Percentiles rank a stretch among this genome's conserved stretches.
Conservation (phyloP, 345 rosid genomes). For the Rhodamnia argentea region DNA sequence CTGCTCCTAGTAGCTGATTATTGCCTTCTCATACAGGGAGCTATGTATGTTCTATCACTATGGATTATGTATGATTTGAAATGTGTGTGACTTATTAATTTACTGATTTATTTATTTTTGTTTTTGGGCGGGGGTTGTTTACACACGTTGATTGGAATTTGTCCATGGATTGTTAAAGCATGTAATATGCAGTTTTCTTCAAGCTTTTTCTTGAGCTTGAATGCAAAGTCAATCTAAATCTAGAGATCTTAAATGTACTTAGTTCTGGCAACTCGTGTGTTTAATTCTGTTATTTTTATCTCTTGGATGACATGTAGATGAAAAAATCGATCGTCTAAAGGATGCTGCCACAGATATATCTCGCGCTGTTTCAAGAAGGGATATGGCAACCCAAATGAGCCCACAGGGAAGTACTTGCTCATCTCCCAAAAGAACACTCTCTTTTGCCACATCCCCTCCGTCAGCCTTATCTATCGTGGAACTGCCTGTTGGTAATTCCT, state of each 20-base stretch:
- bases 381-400: conserved; percentile 98
- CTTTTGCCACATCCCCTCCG: conserved; percentile 43
- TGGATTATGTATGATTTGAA: neutral
- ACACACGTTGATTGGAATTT: neutral
- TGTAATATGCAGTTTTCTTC: neutral
- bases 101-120: neutral
- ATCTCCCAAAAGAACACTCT: conserved; percentile 43
- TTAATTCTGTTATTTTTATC: neutral
- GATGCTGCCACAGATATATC: conserved; percentile 59
- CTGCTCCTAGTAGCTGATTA: neutral
- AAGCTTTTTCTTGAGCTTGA: neutral
- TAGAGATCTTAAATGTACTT: neutral
- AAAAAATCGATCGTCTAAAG: conserved; percentile 28
- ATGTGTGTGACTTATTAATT: neutral
- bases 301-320: conserved; percentile 29
- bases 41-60: neutral
- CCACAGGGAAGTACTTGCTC: conserved; percentile 59
- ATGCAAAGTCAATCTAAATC: neutral
- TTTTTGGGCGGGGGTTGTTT: neutral
- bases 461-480: conserved; percentile 45
- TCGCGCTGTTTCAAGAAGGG: conserved; percentile 72
- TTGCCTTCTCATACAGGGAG: neutral
- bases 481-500: conserved; percentile 28
- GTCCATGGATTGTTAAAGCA: neutral
- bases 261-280: neutral